These are phyloP conservation scores for Mucuna pruriens DNA, from an alignment of 306 rosid species.

Conservation along the genomic window DNA sequence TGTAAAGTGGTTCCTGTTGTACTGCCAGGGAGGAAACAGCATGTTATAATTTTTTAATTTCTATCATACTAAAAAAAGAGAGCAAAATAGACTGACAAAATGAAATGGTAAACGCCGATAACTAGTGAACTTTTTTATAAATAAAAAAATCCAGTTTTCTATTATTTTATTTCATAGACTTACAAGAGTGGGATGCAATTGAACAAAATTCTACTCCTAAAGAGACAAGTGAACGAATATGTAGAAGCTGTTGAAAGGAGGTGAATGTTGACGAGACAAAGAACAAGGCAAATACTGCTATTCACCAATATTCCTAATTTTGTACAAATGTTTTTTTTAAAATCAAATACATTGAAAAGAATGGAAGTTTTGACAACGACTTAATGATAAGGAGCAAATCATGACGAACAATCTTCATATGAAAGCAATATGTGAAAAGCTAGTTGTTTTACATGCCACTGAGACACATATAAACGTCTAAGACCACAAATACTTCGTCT, in stretches of 20 bases:
- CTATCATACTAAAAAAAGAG: no score
- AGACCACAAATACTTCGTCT: constrained; percentile 46
- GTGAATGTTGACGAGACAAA: constrained; percentile 25
- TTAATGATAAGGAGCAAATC: constrained; percentile 53
- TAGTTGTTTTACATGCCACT: constrained; percentile 74
- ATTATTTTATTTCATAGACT: constrained; percentile 7
- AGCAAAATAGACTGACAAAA: not conserved
- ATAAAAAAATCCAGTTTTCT: not conserved
- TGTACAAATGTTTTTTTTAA: constrained; percentile 71
- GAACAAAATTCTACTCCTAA: constrained; percentile 4
- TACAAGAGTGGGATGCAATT: not conserved
- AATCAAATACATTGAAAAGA: constrained; percentile 91
- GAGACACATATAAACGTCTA: constrained; percentile 50
- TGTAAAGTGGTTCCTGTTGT: not conserved
- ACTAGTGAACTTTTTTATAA: not conserved
- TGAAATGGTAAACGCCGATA: not conserved
- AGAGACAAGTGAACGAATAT: not conserved
- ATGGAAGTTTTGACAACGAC: constrained; percentile 70
- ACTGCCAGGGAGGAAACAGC: not conserved
- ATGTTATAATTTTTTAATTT: not conserved
- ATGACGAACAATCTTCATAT: constrained; percentile 55
- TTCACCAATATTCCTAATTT: constrained; percentile 85
- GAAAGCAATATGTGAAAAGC: constrained; percentile 49
- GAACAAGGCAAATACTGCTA: constrained; percentile 74
- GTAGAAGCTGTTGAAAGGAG: constrained; percentile 4